Conservation (phyloP, 169 alveolate genomes). For the Amoebophrya sp. region DNA sequence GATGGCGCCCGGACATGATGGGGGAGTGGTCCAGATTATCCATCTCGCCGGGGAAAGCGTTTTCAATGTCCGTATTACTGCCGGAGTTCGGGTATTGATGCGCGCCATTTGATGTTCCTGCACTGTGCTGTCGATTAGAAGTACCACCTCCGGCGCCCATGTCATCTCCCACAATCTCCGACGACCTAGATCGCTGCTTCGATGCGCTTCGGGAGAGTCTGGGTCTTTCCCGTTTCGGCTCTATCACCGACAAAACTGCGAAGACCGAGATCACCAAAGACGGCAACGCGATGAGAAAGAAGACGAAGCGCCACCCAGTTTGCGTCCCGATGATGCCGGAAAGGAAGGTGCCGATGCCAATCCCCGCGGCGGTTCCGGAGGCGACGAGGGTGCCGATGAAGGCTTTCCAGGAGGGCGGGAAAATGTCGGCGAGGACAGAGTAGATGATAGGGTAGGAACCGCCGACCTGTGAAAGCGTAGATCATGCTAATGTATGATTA, state of each 20-base stretch:
- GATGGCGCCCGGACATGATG: too few species aligned
- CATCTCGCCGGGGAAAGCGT: too few species aligned
- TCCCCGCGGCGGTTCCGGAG: neutral
- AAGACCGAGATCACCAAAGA: neutral
- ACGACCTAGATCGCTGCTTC: too few species aligned
- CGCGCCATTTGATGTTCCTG: too few species aligned
- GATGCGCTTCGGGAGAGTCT: too few species aligned
- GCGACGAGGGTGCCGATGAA: constrained; percentile 14
- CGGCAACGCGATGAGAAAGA: neutral
- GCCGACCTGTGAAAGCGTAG: neutral
- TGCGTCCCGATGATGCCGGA: neutral
- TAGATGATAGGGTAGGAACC: neutral
- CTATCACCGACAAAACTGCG: neutral
- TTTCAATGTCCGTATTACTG: too few species aligned
- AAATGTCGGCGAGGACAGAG: neutral
- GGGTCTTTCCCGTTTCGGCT: neutral
- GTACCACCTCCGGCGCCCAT: too few species aligned
- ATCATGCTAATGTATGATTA: too few species aligned
- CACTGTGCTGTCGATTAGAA: too few species aligned
- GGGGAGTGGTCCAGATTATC: too few species aligned
- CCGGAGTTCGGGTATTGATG: too few species aligned
- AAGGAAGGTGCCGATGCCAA: neutral
- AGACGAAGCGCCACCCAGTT: neutral
- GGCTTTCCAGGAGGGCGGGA: neutral
- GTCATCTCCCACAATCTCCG: too few species aligned